phyloP scores from a whole-genome alignment of 2,329 filamentous ascomycete species.

The Aspergillus sp. region DNA sequence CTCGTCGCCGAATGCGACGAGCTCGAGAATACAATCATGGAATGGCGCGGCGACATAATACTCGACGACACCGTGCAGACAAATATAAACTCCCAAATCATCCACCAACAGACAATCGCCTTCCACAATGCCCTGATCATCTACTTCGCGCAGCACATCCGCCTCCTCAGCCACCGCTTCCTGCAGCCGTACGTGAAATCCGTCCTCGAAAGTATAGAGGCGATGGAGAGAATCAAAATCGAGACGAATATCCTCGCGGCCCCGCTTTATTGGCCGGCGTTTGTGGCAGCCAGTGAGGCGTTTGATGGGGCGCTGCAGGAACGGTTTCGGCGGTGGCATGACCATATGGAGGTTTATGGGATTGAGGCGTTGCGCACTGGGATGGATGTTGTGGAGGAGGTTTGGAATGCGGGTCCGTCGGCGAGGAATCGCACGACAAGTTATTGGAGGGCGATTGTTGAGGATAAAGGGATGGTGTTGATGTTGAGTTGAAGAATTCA shows the following conservation, averaged over 20 bases:
- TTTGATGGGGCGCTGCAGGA: slow-evolving; percentile 7
- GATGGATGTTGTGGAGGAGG: slow-evolving; percentile 1
- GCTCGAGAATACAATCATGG: slow-evolving; percentile 9
- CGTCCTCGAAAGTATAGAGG: slow-evolving; percentile 10
- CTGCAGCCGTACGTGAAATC: slow-evolving; percentile 3
- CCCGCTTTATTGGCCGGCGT: slow-evolving; percentile 10
- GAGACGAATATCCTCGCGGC: not conserved
- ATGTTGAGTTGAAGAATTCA: too few species aligned
- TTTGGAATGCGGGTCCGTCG: not conserved
- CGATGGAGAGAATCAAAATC: slow-evolving; percentile 2
- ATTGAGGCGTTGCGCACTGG: slow-evolving; percentile 5
- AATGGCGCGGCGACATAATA: not conserved
- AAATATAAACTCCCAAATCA: not conserved
- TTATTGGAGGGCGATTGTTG: too few species aligned
- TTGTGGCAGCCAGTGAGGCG: slow-evolving; percentile 8
- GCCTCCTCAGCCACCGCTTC: slow-evolving; percentile 4
- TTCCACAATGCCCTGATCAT: slow-evolving; percentile 10
- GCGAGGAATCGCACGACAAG: too few species aligned
- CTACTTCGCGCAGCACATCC: slow-evolving; percentile 6
- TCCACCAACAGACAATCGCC: slow-evolving; percentile 2
- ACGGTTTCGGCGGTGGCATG: slow-evolving; percentile 5
- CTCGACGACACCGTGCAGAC: not conserved
- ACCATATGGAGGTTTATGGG: not conserved
- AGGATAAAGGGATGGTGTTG: too few species aligned
- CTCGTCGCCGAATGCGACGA: not conserved